phyloP scores from a whole-genome alignment of 1,284 basidiomycete genomes.

The Stygiomarasmius scandens region DNA sequence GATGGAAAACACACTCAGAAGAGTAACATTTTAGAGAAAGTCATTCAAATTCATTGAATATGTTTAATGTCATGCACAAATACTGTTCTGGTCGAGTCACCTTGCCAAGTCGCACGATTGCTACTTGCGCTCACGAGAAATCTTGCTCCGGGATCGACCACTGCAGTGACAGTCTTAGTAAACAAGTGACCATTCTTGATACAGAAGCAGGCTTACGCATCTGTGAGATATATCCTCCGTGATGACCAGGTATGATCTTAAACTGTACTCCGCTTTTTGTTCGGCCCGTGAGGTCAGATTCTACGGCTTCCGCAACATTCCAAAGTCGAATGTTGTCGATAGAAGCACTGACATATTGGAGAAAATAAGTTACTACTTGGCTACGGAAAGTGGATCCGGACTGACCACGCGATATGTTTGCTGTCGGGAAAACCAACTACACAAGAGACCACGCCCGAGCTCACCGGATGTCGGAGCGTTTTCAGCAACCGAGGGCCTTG shows the following conservation, averaged over 20 bases:
- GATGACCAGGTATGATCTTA: conserved; percentile 96
- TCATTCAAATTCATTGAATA: conserved; percentile 21
- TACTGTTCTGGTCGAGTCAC: conserved; percentile 86
- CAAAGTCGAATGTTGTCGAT: conserved; percentile 93
- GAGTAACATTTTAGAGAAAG: background rate
- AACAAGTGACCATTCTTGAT: conserved; percentile 12
- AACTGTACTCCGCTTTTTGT: conserved; percentile 77
- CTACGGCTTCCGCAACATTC: conserved; percentile 83
- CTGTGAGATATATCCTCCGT: conserved; percentile 90
- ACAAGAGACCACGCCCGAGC: conserved; percentile 91
- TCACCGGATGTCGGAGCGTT: conserved; percentile 82
- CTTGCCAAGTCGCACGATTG: conserved; percentile 95
- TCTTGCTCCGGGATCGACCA: conserved; percentile 82
- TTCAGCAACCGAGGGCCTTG: conserved; percentile 76
- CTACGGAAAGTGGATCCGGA: conserved; percentile 16
- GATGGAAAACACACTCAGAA: background rate
- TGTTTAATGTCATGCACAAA: conserved; percentile 88
- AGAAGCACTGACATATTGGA: conserved; percentile 69
- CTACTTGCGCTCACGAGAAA: conserved; percentile 93
- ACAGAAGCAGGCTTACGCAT: conserved; percentile 64
- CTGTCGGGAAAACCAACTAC: conserved; percentile 90
- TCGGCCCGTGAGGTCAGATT: conserved; percentile 61
- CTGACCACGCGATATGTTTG: conserved; percentile 86
- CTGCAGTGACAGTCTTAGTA: conserved; percentile 43
- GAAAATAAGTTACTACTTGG: conserved; percentile 10